Evolutionary conservation across 257 asterid genomes (phyloP).

Genomic region (Ballota nigra): DNA sequence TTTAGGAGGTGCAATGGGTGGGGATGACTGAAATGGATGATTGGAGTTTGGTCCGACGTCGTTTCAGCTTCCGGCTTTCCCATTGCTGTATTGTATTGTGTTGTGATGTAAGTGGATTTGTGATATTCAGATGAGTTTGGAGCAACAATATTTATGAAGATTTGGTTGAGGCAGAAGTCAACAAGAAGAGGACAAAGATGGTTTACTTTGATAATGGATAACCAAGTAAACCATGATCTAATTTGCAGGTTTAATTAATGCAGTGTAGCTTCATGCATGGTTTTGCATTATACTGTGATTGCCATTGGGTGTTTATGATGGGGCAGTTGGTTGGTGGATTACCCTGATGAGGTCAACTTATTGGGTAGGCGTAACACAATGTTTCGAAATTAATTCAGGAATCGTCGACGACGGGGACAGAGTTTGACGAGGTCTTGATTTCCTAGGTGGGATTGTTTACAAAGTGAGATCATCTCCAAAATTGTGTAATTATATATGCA

Average conservation of each 20-base stretch:
- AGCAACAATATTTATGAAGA: background rate
- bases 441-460: background rate
- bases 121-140: background rate
- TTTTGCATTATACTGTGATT: too few species aligned
- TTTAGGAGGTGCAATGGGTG: constrained; percentile 43
- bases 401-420: background rate
- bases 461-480: background rate
- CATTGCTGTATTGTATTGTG: background rate
- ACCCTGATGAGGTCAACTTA: constrained; percentile 18
- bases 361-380: background rate
- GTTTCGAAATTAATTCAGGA: background rate
- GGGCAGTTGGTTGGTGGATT: constrained; percentile 17
- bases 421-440: constrained; percentile 24
- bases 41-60: constrained; percentile 8
- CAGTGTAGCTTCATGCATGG: background rate
- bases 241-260: background rate
- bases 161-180: background rate
- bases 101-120: background rate
- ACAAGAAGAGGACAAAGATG: background rate
- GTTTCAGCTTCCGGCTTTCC: constrained; percentile 16
- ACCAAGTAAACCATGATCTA: background rate
- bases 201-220: background rate
- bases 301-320: too few species aligned
- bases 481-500: too few species aligned
- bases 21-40: constrained; percentile 58